Evolutionary conservation across 345 rosid genomes (phyloP).

Genomic region (Brassica nigra): DNA sequence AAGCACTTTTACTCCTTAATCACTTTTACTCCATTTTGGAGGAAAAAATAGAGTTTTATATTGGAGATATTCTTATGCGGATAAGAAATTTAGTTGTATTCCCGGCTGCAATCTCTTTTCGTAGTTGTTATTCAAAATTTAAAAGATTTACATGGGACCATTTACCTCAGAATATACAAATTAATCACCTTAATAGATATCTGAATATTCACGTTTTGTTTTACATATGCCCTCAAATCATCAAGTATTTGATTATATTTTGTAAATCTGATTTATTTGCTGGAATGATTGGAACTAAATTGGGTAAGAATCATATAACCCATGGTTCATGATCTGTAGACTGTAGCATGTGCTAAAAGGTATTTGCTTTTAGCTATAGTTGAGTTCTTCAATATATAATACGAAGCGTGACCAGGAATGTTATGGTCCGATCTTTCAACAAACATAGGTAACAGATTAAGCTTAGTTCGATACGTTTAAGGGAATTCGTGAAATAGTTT

Average conservation of each 20-base stretch:
- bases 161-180: not conserved
- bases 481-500: not conserved
- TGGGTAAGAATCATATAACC: constrained; percentile 21
- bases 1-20: too few species aligned
- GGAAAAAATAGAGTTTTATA: too few species aligned
- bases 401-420: constrained; percentile 12
- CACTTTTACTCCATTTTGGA: too few species aligned
- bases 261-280: not conserved
- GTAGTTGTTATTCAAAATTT: not conserved
- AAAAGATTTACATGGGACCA: not conserved
- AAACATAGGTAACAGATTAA: not conserved
- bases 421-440: constrained; percentile 5
- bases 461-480: not conserved
- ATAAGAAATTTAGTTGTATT: not conserved
- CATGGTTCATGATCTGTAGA: constrained; percentile 32
- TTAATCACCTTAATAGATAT: not conserved
- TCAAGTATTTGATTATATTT: not conserved
- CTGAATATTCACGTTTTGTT: not conserved
- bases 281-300: constrained; percentile 5
- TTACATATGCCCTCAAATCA: not conserved
- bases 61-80: too few species aligned
- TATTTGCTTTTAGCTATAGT: constrained; percentile 1
- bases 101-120: not conserved
- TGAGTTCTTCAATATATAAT: not conserved
- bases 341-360: constrained; percentile 28